These are phyloP conservation scores for Dioszegia hungarica DNA, from an alignment of 768 basidiomycete species.

Conservation along the genomic window DNA sequence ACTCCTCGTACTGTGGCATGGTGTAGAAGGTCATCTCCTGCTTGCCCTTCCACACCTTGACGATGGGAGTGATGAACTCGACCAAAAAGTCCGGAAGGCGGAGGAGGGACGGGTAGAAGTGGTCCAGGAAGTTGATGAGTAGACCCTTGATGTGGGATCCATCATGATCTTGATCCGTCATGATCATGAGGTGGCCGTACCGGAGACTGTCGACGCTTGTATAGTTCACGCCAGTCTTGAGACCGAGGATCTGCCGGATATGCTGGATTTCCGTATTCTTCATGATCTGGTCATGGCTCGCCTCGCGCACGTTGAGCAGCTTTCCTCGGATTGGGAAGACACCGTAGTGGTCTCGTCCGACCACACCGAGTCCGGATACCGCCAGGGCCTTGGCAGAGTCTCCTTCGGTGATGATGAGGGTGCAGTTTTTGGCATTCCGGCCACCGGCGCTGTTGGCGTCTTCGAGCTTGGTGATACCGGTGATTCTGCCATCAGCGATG, in stretches of 20 bases:
- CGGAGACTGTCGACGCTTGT: constrained; percentile 62
- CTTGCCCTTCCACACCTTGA: constrained; percentile 77
- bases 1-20: constrained; percentile 90
- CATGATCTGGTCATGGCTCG: constrained; percentile 90
- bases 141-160: constrained; percentile 99
- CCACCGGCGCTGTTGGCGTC: constrained; percentile 98
- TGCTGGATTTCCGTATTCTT: constrained; percentile 97
- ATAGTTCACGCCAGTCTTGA: constrained; percentile 92
- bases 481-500: constrained; percentile 58
- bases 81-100: constrained; percentile 87
- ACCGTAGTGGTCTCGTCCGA: constrained; percentile 93
- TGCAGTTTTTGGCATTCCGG: constrained; percentile 71
- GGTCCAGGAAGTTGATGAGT: constrained; percentile 94
- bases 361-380: constrained; percentile 86
- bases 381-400: constrained; percentile 97
- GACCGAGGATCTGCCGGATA: constrained; percentile 95
- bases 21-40: constrained; percentile 87
- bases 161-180: constrained; percentile 99
- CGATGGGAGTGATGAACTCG: constrained; percentile 97
- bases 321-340: constrained; percentile 98
- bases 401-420: constrained; percentile 96
- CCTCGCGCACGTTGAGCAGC: constrained; percentile 93
- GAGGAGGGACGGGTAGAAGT: constrained; percentile 91
- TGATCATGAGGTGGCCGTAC: constrained; percentile 95
- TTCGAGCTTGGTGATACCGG: constrained; percentile 85